Conservation (phyloP, 1,284 basidiomycete species). For the Neotropicomus parvogracilis region DNA sequence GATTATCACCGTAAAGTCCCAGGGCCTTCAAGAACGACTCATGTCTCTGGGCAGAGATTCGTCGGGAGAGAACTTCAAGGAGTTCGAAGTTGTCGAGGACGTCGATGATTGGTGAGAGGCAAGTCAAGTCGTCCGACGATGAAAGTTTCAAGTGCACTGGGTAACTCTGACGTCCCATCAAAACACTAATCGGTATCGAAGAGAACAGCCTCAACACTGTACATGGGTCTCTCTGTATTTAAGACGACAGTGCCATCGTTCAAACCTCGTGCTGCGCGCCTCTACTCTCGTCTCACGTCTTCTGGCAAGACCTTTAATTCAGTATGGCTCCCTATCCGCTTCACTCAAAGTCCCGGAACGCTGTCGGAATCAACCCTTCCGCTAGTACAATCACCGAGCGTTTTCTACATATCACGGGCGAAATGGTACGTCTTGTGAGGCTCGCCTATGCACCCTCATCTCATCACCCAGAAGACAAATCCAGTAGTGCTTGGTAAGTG, state of each 20-base stretch:
- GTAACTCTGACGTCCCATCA: constrained; percentile 1
- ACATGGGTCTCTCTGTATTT: no score
- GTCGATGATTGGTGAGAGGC: neutral
- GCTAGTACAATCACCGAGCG: neutral
- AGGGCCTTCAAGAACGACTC: no score
- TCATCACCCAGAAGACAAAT: constrained; percentile 16
- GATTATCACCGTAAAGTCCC: no score
- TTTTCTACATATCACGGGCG: constrained; percentile 18
- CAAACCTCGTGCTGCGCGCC: neutral
- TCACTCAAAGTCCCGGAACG: neutral
- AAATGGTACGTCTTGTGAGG: constrained; percentile 12
- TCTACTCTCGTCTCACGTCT: neutral
- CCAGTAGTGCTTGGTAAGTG: constrained; percentile 18
- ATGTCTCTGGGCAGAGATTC: no score
- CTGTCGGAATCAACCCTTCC: neutral
- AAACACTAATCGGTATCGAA: constrained; percentile 3
- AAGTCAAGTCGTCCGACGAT: neutral
- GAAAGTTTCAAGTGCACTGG: neutral
- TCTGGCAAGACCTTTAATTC: constrained; percentile 9
- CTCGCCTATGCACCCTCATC: neutral
- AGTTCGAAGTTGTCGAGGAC: neutral
- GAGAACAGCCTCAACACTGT: constrained; percentile 8
- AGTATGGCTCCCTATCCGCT: constrained; percentile 8
- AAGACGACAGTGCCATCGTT: neutral
- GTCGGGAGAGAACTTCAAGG: no score